A percentile compares a stretch with the other conserved stretches of the same genome.
Conservation (phyloP, 2,329 filamentous ascomycete species). For the Fusarium pseudonygamai region DNA sequence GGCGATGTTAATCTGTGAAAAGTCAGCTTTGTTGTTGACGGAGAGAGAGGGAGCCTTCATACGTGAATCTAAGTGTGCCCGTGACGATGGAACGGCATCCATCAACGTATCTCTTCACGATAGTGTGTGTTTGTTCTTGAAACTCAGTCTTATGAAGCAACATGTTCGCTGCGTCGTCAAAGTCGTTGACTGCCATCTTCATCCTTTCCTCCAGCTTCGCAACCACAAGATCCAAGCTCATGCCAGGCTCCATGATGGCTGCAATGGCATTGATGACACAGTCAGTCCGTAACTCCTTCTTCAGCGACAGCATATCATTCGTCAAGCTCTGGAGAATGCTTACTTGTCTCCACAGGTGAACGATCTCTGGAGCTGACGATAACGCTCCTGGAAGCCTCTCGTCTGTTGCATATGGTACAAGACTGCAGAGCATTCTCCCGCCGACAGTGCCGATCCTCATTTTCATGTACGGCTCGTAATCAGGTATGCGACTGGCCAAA, state of each 20-base stretch:
- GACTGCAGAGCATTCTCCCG: conserved; percentile 39
- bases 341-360: conserved; percentile 39
- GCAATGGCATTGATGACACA: conserved; percentile 46
- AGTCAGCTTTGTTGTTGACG: neutral
- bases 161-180: conserved; percentile 36
- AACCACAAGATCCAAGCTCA: conserved; percentile 37
- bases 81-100: conserved; percentile 45
- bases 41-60: conserved; percentile 8
- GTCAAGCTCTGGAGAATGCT: conserved; percentile 39
- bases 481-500: conserved; percentile 36
- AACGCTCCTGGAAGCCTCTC: conserved; percentile 17
- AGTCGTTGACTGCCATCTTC: conserved; percentile 30
- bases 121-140: conserved; percentile 14
- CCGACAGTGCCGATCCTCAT: conserved; percentile 44
- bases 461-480: conserved; percentile 43
- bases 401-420: conserved; percentile 41
- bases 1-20: conserved; percentile 44
- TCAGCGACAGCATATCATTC: conserved; percentile 48
- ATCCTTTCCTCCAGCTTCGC: conserved; percentile 36
- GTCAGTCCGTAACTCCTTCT: conserved; percentile 44
- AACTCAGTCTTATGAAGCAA: conserved; percentile 11
- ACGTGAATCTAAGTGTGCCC: conserved; percentile 49
- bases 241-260: conserved; percentile 36
- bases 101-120: conserved; percentile 42
- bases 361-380: conserved; percentile 1